Percentiles rank a stretch among this genome's conserved stretches.
phyloP scores from a whole-genome alignment of 305 asterid species.

The Solanum hybrid region DNA sequence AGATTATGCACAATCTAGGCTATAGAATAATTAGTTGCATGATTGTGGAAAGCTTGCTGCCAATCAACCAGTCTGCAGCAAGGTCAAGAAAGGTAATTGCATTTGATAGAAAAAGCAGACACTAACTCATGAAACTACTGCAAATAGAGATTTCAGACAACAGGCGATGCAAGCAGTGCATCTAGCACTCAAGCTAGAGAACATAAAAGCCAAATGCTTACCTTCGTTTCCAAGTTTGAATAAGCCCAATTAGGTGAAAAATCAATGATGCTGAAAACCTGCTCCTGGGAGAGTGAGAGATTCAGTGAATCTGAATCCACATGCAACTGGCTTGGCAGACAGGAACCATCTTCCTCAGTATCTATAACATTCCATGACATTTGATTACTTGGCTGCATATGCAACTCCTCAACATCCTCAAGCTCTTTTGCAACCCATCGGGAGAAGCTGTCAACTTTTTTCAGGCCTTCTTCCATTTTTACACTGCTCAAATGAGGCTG shows the following conservation, averaged over 20 bases:
- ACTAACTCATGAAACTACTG: background rate
- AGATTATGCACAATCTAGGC: background rate
- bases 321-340: constrained; percentile 58
- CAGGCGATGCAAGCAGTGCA: background rate
- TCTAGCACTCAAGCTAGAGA: background rate
- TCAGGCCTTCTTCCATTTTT: constrained; percentile 65
- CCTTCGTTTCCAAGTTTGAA: constrained; percentile 68
- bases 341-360: constrained; percentile 45
- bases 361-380: constrained; percentile 70
- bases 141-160: background rate
- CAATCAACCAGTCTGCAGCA: background rate
- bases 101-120: background rate
- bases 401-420: constrained; percentile 59
- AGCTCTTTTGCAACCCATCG: constrained; percentile 85
- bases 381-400: constrained; percentile 50
- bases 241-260: constrained; percentile 77
- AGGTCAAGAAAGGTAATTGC: background rate
- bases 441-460: constrained; percentile 96
- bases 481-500: constrained; percentile 55
- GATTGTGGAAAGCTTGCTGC: background rate
- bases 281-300: constrained; percentile 83
- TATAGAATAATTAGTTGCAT: background rate
- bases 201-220: constrained; percentile 10
- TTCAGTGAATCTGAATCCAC: constrained; percentile 48
- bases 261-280: constrained; percentile 81